Percentiles rank a stretch among this genome's conserved stretches.
Evolutionary conservation across 2,329 filamentous ascomycete species (phyloP).

Genomic region (Aciculosporium take): DNA sequence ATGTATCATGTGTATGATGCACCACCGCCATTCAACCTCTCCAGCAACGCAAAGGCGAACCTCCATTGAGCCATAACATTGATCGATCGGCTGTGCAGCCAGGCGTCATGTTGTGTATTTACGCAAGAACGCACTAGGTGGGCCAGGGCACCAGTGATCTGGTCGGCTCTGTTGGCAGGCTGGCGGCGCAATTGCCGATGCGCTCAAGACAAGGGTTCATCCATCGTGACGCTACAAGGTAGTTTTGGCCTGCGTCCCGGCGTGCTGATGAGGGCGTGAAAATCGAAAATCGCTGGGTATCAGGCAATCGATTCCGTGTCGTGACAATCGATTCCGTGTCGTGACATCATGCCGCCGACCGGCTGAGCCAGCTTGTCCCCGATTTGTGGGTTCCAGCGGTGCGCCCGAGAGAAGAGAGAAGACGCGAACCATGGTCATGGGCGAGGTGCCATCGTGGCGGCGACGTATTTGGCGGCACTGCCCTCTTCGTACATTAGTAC

Average conservation of each 20-base stretch:
- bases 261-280: background rate
- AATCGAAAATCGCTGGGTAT: no score
- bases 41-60: background rate
- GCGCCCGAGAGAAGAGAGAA: background rate
- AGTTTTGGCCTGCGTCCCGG: background rate
- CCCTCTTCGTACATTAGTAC: background rate
- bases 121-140: slow-evolving; percentile 1
- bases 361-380: slow-evolving; percentile 1
- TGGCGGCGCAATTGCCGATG: slow-evolving; percentile 5
- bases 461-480: background rate
- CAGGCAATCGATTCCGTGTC: slow-evolving; percentile 1
- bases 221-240: background rate
- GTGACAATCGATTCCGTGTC: slow-evolving; percentile 1
- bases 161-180: background rate
- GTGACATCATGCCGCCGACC: slow-evolving; percentile 4
- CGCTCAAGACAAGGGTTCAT: slow-evolving; percentile 1
- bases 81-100: slow-evolving; percentile 1
- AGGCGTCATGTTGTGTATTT: background rate
- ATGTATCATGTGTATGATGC: no score
- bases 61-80: background rate
- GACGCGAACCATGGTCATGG: slow-evolving; percentile 5
- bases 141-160: background rate
- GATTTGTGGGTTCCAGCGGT: slow-evolving; percentile 3
- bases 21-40: background rate
- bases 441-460: slow-evolving; percentile 1